Conservation (phyloP, 2,329 filamentous ascomycete genomes). For the Neofusicoccum cordaticola region DNA sequence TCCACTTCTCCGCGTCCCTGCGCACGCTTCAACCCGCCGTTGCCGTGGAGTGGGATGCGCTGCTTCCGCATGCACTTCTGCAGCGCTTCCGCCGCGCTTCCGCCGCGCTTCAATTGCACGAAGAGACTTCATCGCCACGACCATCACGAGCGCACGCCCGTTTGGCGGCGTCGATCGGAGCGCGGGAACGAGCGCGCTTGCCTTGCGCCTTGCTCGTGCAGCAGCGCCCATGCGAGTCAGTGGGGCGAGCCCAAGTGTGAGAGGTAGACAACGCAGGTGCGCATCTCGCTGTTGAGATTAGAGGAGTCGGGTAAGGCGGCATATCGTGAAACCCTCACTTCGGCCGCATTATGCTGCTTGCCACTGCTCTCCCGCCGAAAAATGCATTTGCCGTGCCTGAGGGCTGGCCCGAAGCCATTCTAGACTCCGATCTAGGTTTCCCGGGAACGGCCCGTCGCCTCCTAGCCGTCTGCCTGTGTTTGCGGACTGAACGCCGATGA, state of each 20-base stretch:
- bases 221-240: conserved; percentile 3
- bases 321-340: conserved; percentile 2
- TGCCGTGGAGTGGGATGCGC: too few species aligned
- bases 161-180: background rate
- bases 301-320: background rate
- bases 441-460: conserved; percentile 6
- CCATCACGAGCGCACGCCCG: background rate
- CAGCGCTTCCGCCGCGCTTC: background rate
- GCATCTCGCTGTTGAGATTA: background rate
- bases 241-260: background rate
- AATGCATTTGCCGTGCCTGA: background rate
- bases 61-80: too few species aligned
- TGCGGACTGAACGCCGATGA: conserved; percentile 5
- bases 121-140: background rate
- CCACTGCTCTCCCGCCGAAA: background rate
- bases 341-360: background rate
- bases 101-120: too few species aligned
- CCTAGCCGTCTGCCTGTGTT: background rate
- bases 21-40: too few species aligned
- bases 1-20: too few species aligned
- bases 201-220: background rate
- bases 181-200: background rate
- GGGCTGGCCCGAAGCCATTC: background rate
- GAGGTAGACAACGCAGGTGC: background rate
- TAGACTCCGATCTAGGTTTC: background rate